phyloP scores from a whole-genome alignment of 257 asterid genomes.

The Eucommia ulmoides region DNA sequence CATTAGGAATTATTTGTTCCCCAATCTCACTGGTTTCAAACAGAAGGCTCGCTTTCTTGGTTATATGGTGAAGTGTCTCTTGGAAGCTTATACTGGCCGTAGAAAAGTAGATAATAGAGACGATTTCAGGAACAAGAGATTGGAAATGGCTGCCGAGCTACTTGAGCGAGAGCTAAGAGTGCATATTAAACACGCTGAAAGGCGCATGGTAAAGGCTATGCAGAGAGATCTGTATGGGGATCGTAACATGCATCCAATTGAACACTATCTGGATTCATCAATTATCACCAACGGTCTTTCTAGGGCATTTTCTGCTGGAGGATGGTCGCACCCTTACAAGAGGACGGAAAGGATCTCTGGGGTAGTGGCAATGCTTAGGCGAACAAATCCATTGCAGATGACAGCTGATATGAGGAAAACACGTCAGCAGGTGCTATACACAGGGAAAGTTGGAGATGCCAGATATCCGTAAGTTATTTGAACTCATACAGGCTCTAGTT shows the following conservation, averaged over 20 bases:
- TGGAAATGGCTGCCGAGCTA: conserved; percentile 83
- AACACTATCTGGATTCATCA: conserved; percentile 68
- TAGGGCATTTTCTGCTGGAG: conserved; percentile 96
- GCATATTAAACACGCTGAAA: conserved; percentile 75
- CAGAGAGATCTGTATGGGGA: conserved; percentile 75
- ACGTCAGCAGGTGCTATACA: conserved; percentile 84
- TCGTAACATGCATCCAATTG: conserved; percentile 41
- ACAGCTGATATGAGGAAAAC: conserved; percentile 85
- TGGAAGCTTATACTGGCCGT: conserved; percentile 61
- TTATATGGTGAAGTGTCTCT: conserved; percentile 77
- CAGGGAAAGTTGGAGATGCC: conserved; percentile 92
- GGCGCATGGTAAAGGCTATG: conserved; percentile 60
- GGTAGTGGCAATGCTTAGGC: conserved; percentile 81
- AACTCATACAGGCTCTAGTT: background rate
- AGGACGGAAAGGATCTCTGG: conserved; percentile 77
- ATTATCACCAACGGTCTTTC: conserved; percentile 81
- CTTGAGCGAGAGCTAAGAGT: conserved; percentile 72
- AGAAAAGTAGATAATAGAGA: conserved; percentile 78
- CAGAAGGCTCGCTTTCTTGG: conserved; percentile 79
- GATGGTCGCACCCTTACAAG: conserved; percentile 85
- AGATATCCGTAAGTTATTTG: conserved; percentile 79
- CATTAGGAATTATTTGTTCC: conserved; percentile 46
- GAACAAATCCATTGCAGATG: conserved; percentile 86
- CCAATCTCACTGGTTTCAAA: conserved; percentile 34
- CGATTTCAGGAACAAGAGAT: conserved; percentile 82